These are phyloP conservation scores for Euphorbia tirucalli DNA, from an alignment of 345 rosid species.

Conservation along the genomic window DNA sequence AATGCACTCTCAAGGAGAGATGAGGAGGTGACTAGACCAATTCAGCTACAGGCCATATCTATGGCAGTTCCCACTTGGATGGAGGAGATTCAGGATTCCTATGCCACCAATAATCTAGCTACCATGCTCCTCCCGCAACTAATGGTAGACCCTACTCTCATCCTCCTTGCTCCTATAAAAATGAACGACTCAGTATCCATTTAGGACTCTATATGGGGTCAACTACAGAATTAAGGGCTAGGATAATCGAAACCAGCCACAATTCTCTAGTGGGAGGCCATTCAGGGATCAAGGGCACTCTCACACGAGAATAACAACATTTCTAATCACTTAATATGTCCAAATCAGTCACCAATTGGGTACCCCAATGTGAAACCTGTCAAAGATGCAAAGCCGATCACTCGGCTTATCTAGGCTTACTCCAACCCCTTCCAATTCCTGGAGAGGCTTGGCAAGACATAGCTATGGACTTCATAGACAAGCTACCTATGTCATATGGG, in stretches of 20 bases:
- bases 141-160: too few relatives aligned
- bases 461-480: not conserved
- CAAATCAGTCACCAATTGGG: not conserved
- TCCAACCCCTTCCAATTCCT: not conserved
- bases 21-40: not conserved
- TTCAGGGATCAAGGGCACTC: not conserved
- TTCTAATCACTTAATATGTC: not conserved
- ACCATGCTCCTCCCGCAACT: too few relatives aligned
- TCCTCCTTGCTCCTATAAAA: too few relatives aligned
- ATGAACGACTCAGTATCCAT: too few relatives aligned
- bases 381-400: not conserved
- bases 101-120: too few relatives aligned
- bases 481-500: not conserved
- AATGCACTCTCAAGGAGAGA: not conserved
- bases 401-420: not conserved
- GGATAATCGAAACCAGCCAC: not conserved
- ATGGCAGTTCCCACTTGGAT: not conserved
- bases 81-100: not conserved
- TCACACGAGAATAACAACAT: not conserved
- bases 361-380: not conserved
- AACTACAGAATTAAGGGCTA: not conserved
- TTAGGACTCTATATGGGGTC: too few relatives aligned
- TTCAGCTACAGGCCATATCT: not conserved
- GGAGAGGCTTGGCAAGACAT: not conserved
- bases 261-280: not conserved